These are phyloP conservation scores for Colletotrichum spinosum DNA, from an alignment of 2,329 filamentous ascomycete species.

Conservation along the genomic window DNA sequence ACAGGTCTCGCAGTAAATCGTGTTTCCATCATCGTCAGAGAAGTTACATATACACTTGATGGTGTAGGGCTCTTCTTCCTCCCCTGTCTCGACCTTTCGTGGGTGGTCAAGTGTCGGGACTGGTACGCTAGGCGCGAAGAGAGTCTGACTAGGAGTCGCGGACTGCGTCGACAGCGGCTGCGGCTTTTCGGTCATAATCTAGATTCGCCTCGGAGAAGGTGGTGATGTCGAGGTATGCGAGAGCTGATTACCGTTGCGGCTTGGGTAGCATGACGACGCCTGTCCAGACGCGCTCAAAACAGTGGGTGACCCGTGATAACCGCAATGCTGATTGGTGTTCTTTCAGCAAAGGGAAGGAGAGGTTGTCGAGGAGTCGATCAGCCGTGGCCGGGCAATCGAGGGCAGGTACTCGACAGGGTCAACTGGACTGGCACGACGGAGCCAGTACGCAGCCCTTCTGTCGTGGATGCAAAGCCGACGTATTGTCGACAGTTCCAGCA, in stretches of 20 bases:
- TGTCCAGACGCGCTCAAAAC: conserved; percentile 52
- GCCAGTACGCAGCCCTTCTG: not conserved
- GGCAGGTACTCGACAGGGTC: conserved; percentile 18
- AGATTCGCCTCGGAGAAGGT: conserved; percentile 56
- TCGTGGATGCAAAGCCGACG: conserved; percentile 11
- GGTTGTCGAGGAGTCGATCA: conserved; percentile 6
- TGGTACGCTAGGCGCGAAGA: conserved; percentile 53
- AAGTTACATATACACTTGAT: conserved; percentile 99
- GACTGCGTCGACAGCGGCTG: conserved; percentile 65
- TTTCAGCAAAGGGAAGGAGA: conserved; percentile 29
- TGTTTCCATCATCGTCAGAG: conserved; percentile 95
- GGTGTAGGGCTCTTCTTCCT: conserved; percentile 86
- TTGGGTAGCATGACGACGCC: conserved; percentile 71
- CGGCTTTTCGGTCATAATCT: conserved; percentile 74
- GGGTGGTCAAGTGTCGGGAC: conserved; percentile 54
- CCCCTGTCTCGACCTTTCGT: conserved; percentile 63
- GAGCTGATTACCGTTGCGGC: conserved; percentile 61
- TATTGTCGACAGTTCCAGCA: not conserved
- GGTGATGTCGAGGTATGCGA: conserved; percentile 50
- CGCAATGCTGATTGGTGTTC: conserved; percentile 22
- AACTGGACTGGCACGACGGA: conserved; percentile 10
- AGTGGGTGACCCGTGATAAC: conserved; percentile 17
- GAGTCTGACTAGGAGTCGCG: conserved; percentile 65
- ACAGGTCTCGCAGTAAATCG: conserved; percentile 95
- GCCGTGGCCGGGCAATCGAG: conserved; percentile 11